Conservation (phyloP, 106 monocot species). For the Apostasia shenzhenica region DNA sequence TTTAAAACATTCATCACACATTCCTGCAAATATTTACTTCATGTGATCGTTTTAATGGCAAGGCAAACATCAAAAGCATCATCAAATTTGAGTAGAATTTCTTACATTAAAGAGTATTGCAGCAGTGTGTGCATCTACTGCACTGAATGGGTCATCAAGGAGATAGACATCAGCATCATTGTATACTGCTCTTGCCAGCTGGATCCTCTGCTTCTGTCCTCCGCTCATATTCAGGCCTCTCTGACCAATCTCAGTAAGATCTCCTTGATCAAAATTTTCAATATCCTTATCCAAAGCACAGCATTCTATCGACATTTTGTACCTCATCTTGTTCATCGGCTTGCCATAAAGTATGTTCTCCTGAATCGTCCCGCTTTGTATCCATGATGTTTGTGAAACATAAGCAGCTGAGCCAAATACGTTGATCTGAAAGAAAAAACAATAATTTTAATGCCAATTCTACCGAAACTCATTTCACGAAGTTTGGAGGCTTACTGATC, state of each 20-base stretch:
- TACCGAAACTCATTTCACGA: too few species aligned
- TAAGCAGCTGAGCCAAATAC: constrained; percentile 64
- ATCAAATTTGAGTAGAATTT: not conserved
- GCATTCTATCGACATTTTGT: constrained; percentile 50
- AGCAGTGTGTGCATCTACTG: constrained; percentile 88
- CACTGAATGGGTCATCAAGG: constrained; percentile 95
- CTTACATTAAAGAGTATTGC: constrained; percentile 73
- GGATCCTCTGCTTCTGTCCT: constrained; percentile 93
- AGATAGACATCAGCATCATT: constrained; percentile 77
- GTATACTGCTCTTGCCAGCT: constrained; percentile 84
- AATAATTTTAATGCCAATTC: not conserved
- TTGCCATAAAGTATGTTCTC: constrained; percentile 82
- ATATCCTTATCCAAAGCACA: constrained; percentile 85
- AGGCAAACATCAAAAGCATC: not conserved
- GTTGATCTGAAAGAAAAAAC: constrained; percentile 35
- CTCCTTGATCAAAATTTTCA: constrained; percentile 62
- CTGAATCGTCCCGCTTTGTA: constrained; percentile 66
- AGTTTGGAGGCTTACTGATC: constrained; percentile 42
- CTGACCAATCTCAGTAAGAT: constrained; percentile 89
- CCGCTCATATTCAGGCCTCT: constrained; percentile 95
- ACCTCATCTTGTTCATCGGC: constrained; percentile 47
- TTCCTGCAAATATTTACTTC: constrained; percentile 19
- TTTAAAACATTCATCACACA: constrained; percentile 62
- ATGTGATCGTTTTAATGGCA: not conserved
- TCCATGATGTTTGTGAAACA: constrained; percentile 85